Base-by-base conservation (phyloP, 352 stramenopile species). In the Phytophthora ohioensis region DNA sequence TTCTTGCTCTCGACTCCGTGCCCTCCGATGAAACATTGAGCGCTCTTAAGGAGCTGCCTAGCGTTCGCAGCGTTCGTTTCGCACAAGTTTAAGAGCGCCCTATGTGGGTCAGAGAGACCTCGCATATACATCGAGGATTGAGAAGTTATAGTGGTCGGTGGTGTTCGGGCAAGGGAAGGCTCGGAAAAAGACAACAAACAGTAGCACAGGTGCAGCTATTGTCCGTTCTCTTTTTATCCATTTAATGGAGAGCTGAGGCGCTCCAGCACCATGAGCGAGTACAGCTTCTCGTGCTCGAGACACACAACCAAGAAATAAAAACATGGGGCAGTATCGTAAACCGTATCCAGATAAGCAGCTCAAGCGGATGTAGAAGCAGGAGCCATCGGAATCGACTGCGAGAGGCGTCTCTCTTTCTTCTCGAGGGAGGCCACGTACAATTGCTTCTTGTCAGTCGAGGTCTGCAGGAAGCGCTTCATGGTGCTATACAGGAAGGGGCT, bases 381-480 rank as follows among this genome's bases (percentile, higher is more conserved):
- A 59, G 56, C 17, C 27, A 69, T 57, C n/a, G 45, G 39, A 21
- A 62, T 47, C 5, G 65, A 67, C 59, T 72, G 49, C 31, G 60
- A 82, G n/a, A 66, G 52, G 8, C 42, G 55, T 72, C 66, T 59
- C 51, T 77, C 57, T 30, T 74, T 73, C 48, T 81, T 57, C 55
- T 85, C 68, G 6, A 81, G 71, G 32, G 57, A 73, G 32, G 77
- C 76, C 21, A 83, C 54, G 57, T 91, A 91, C 59, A 80, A 72
- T 21, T 87, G 75, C 62, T 91, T 91, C 64, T 93, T 93, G 69
- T 93, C 84, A 7, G 77, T 84, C 30, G 84, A 79, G 5, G 82
- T 91, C 60, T 91, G 79, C 58, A 93, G 55, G 62, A 92, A 93
- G n/a, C 86, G 84, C 73, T 88, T 90, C 78, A 93, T 86, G 7